Evolutionary conservation across 2,329 filamentous ascomycete genomes (phyloP).

Genomic region (Cladosporium sphaerospermum): DNA sequence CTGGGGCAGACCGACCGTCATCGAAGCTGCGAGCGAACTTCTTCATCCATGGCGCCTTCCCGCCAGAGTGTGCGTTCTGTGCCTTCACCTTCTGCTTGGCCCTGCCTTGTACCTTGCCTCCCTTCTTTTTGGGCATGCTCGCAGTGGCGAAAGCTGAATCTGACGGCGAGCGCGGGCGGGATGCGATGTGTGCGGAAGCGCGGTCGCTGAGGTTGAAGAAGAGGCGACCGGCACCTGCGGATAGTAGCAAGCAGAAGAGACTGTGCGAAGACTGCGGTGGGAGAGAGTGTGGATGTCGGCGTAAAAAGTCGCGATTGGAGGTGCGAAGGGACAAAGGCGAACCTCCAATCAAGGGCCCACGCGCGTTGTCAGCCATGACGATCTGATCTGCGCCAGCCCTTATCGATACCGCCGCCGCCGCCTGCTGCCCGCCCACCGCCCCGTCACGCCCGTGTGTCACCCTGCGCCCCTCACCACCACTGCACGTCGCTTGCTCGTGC

Average conservation of each 20-base stretch:
- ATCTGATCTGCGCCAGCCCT: too few species aligned
- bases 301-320: too few species aligned
- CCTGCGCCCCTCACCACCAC: too few species aligned
- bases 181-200: neutral
- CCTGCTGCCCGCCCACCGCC: too few species aligned
- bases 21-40: constrained; percentile 10
- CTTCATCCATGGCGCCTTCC: constrained; percentile 8
- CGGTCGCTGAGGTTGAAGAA: neutral
- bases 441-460: too few species aligned
- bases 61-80: constrained; percentile 10
- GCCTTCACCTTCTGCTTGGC: constrained; percentile 24
- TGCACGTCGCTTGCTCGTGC: too few species aligned
- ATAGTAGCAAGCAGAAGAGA: neutral
- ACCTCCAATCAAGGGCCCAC: neutral
- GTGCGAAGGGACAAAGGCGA: neutral
- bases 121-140: constrained; percentile 19
- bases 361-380: neutral
- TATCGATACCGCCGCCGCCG: too few species aligned
- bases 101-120: constrained; percentile 20
- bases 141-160: neutral
- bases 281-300: neutral
- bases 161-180: neutral
- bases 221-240: neutral
- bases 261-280: neutral
- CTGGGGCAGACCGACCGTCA: constrained; percentile 6